A percentile compares a stretch with the other conserved stretches of the same genome.
These are phyloP conservation scores for Brettanomyces custersianus DNA, from an alignment of 805 yeast genomes.

Conservation along the genomic window DNA sequence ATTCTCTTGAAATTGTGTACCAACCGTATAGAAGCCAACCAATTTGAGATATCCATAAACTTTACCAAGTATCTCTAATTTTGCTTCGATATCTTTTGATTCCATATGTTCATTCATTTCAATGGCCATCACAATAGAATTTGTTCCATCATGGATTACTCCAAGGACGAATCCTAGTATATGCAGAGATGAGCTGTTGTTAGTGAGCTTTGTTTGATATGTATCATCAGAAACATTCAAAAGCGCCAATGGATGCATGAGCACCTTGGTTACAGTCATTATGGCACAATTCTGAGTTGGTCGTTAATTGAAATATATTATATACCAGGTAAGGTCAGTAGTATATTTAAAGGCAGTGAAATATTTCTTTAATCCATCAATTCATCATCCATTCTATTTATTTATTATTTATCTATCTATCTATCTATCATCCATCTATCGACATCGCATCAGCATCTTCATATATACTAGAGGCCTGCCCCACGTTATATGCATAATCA, in stretches of 20 bases:
- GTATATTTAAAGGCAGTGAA: too few species aligned
- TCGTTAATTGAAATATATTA: too few species aligned
- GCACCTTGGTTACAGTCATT: background rate
- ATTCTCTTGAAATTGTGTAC: background rate
- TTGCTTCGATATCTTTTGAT: background rate
- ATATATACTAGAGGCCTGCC: too few species aligned
- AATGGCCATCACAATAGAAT: slow-evolving; percentile 2
- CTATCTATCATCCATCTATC: background rate
- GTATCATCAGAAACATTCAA: slow-evolving; percentile 9
- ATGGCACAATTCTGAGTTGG: too few species aligned
- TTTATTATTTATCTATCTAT: too few species aligned
- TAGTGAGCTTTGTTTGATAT: background rate
- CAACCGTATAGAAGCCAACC: slow-evolving; percentile 17
- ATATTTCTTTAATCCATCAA: too few species aligned
- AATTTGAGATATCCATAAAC: slow-evolving; percentile 17
- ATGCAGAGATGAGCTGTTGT: too few species aligned
- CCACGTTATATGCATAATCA: background rate
- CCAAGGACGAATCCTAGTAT: slow-evolving; percentile 9
- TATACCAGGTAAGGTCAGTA: too few species aligned
- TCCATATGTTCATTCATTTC: background rate
- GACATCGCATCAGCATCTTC: slow-evolving; percentile 2
- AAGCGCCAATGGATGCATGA: slow-evolving; percentile 7
- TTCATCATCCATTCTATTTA: too few species aligned
- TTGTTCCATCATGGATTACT: background rate
- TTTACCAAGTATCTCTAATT: slow-evolving; percentile 13